Evolutionary conservation across 768 basidiomycete genomes (phyloP).

Genomic region (Ramaria rubella): DNA sequence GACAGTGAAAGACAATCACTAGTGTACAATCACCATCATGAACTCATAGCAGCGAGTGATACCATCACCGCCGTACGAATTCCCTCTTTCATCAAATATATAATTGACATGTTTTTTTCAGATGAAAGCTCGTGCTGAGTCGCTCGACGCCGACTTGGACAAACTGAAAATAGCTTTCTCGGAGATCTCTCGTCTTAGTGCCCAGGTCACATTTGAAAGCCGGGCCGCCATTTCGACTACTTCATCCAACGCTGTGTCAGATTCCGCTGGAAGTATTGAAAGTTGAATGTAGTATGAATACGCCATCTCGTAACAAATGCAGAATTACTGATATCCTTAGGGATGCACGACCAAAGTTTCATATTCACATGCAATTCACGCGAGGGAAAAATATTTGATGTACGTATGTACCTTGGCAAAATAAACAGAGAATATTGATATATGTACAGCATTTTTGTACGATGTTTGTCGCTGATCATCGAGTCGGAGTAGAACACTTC

Average conservation of each 20-base stretch:
- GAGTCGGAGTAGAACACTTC: too few relatives aligned
- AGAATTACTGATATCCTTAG: too few relatives aligned
- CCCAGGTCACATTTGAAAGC: constrained; percentile 54
- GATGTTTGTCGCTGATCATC: too few relatives aligned
- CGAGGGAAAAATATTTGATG: too few relatives aligned
- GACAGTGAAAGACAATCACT: constrained; percentile 86
- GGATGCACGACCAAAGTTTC: too few relatives aligned
- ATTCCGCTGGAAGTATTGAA: neutral
- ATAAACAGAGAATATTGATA: too few relatives aligned
- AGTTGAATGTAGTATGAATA: too few relatives aligned
- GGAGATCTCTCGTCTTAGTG: constrained; percentile 73
- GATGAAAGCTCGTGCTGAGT: constrained; percentile 88
- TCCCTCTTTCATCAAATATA: neutral
- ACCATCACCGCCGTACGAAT: constrained; percentile 74
- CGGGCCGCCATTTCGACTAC: neutral
- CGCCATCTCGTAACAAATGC: too few relatives aligned
- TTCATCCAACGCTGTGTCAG: neutral
- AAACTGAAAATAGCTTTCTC: constrained; percentile 74
- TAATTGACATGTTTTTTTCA: constrained; percentile 22
- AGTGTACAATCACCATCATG: constrained; percentile 94
- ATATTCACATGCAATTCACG: too few relatives aligned
- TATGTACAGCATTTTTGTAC: too few relatives aligned
- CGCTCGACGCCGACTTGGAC: constrained; percentile 79
- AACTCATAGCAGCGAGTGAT: constrained; percentile 88
- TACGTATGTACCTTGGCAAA: too few relatives aligned